These are phyloP conservation scores for Beauveria rudraprayagi DNA, from an alignment of 2,329 filamentous ascomycete species.

Conservation along the genomic window DNA sequence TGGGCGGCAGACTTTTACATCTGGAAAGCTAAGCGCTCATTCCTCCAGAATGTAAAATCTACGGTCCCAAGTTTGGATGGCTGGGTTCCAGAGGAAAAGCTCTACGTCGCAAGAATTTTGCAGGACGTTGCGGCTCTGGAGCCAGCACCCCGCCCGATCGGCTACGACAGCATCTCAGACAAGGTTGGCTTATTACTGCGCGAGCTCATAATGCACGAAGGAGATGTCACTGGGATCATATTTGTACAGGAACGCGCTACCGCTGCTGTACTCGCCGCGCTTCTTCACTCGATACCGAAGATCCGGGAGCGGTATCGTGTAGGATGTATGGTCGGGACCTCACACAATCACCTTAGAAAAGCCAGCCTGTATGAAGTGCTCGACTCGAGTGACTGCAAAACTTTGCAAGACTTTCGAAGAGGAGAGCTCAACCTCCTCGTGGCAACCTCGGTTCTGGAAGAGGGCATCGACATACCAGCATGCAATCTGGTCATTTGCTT, in stretches of 20 bases:
- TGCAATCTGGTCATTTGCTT: conserved; percentile 56
- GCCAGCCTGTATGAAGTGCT: conserved; percentile 33
- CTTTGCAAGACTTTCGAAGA: conserved; percentile 40
- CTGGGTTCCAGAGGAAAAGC: conserved; percentile 43
- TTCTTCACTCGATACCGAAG: conserved; percentile 46
- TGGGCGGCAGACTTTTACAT: conserved; percentile 67
- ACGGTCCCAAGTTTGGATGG: conserved; percentile 24
- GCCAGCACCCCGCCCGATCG: conserved; percentile 13
- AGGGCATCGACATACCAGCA: conserved; percentile 59
- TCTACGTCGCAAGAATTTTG: conserved; percentile 45
- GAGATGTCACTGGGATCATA: conserved; percentile 48
- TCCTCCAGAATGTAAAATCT: conserved; percentile 19
- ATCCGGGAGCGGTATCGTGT: conserved; percentile 39
- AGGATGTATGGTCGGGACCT: conserved; percentile 49
- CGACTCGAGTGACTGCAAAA: conserved; percentile 24
- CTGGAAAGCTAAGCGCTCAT: conserved; percentile 33
- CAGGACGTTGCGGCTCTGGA: conserved; percentile 24
- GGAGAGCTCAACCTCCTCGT: conserved; percentile 51
- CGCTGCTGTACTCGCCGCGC: conserved; percentile 49
- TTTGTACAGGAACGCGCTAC: conserved; percentile 59
- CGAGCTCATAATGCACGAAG: conserved; percentile 37
- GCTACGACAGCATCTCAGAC: conserved; percentile 36
- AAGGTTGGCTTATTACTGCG: conserved; percentile 49
- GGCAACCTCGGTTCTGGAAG: conserved; percentile 57
- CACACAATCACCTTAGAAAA: conserved; percentile 27